phyloP scores from a whole-genome alignment of 306 rosid genomes.

The Ceratonia siliqua region DNA sequence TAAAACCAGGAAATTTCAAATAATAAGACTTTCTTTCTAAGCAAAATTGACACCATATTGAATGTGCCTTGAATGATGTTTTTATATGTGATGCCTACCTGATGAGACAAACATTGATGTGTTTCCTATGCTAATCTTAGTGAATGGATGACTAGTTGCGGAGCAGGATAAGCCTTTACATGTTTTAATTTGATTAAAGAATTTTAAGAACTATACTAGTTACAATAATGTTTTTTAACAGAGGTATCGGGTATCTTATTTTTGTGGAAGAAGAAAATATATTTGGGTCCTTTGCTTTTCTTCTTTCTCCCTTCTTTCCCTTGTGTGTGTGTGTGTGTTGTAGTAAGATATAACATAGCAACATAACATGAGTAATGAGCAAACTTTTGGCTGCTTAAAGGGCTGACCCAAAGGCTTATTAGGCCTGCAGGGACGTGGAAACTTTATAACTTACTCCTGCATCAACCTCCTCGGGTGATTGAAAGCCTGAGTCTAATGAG shows the following conservation, averaged over 20 bases:
- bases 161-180: neutral
- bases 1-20: too few species aligned
- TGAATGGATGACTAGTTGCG: neutral
- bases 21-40: too few species aligned
- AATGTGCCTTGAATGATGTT: neutral
- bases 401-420: neutral
- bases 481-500: too few species aligned
- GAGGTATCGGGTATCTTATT: neutral
- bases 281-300: neutral
- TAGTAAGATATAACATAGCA: too few species aligned
- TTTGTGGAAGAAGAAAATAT: neutral
- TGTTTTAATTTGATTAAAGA: neutral
- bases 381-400: neutral
- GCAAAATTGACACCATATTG: too few species aligned
- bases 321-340: neutral
- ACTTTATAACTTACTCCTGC: neutral
- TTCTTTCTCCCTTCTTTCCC: too few species aligned
- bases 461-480: too few species aligned
- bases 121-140: neutral
- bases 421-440: neutral
- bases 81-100: neutral
- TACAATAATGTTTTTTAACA: too few species aligned
- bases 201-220: too few species aligned
- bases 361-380: too few species aligned
- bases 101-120: neutral